These are phyloP conservation scores for Gyrodon tennesseensis DNA, from an alignment of 1,284 basidiomycete genomes.

Conservation along the genomic window DNA sequence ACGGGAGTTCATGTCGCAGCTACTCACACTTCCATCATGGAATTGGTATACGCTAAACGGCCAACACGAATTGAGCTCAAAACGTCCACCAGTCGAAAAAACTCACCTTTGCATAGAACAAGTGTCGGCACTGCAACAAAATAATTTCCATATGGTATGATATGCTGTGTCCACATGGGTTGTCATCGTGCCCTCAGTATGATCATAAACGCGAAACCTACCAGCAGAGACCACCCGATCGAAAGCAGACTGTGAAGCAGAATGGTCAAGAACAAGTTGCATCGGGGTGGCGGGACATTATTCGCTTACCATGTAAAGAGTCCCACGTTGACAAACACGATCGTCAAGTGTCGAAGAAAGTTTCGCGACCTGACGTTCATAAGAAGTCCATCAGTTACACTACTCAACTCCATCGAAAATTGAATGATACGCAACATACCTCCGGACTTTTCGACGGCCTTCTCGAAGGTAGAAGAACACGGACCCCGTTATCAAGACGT, in stretches of 20 bases:
- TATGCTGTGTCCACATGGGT: conserved; percentile 1
- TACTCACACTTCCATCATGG: conserved; percentile 32
- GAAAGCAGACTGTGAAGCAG: conserved; percentile 18
- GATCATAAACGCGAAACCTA: neutral
- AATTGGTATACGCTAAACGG: conserved; percentile 25
- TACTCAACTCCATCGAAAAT: neutral
- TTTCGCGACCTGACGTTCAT: conserved; percentile 19
- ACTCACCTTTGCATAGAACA: conserved; percentile 21
- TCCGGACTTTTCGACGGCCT: conserved; percentile 18
- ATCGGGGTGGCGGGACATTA: neutral
- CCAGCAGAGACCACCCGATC: conserved; percentile 25
- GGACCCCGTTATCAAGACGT: conserved; percentile 30
- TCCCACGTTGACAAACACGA: conserved; percentile 32
- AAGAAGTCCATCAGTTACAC: too few species aligned
- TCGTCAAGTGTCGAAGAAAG: conserved; percentile 23
- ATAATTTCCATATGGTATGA: conserved; percentile 1
- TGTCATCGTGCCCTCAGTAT: neutral
- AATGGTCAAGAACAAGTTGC: too few species aligned
- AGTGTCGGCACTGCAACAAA: conserved; percentile 4
- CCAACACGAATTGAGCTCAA: neutral
- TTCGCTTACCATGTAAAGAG: conserved; percentile 29
- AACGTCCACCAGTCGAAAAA: neutral
- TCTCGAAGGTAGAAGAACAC: conserved; percentile 32
- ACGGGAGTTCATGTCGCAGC: too few species aligned
- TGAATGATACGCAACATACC: neutral